Base-by-base conservation (phyloP, 331 rosid genomes). In the Quercus tomentella region DNA sequence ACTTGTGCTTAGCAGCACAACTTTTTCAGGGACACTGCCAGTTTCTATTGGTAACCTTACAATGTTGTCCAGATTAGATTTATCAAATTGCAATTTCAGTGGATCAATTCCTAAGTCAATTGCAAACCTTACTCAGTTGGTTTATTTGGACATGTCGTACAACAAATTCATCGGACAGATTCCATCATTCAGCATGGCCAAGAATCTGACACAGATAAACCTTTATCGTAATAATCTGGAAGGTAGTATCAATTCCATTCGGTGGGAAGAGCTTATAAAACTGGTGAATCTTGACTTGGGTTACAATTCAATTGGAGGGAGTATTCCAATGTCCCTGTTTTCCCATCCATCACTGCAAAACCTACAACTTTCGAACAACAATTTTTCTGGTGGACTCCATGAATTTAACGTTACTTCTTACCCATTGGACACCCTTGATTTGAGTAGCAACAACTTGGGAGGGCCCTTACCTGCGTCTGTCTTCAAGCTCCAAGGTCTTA, bases 361-460 rank as follows among this genome's bases (percentile, higher is more conserved):
- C 6, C 54, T 91, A 60, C 68, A 2, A 3, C 90, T 93, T 52
- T 77, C 87, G 7, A 3, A 22, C 84, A 93, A 25, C 56, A 87
- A 87, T 1, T 82, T 87, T 2, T 68, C 6, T 18, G 88, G 86
- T 7, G 67, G 18, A 14, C 16, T 84, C 1, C 72, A 0, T 2
- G 83, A 1, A 62, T 69, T 74, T 4, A 15, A 3, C 5, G 5
- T 0, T 0, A 73, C 79, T n/a, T 43, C 80, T 7, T 63, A 23
- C 9, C 23, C 14, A n/a, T 28, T 84, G 33, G 56, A 82, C 3
- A 74, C 72, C 58, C 74, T 77, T 45, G 86, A 71, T 66, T 70
- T 87, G 81, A 16, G 73, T 52, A 16, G 67, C 55, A 84, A 84
- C 76, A 52, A 55, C 10, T 30, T 79, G 26, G 78, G 2, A 43